Evolutionary conservation across 148 eudicot genomes (phyloP).

Genomic region (Rhododendron mucronatum): DNA sequence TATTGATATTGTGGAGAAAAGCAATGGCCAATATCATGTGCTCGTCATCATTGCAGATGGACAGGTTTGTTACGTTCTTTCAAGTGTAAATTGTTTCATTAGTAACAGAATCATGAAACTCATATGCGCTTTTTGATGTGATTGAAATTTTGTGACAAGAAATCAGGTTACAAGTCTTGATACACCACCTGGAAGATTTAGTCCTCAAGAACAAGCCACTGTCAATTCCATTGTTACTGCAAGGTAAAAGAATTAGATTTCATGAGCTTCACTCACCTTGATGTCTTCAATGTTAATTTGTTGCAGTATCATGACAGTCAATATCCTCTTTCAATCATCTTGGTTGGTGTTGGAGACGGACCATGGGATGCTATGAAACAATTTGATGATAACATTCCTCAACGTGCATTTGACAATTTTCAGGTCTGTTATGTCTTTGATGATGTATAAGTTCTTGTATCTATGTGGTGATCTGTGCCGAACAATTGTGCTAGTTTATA

Average conservation of each 20-base stretch:
- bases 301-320: constrained; percentile 29
- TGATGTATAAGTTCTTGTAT: neutral
- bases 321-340: constrained; percentile 72
- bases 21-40: constrained; percentile 73
- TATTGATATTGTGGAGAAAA: constrained; percentile 59
- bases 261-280: neutral
- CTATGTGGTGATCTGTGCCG: neutral
- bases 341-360: constrained; percentile 87
- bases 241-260: constrained; percentile 35
- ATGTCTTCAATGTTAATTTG: neutral
- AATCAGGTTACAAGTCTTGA: constrained; percentile 47
- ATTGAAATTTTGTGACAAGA: neutral
- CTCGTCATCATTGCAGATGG: constrained; percentile 81
- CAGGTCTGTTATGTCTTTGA: constrained; percentile 42
- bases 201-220: constrained; percentile 76
- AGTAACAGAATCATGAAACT: neutral
- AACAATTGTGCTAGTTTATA: neutral
- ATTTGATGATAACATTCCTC: constrained; percentile 76
- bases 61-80: constrained; percentile 37
- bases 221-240: constrained; percentile 67
- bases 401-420: constrained; percentile 78
- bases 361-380: constrained; percentile 83
- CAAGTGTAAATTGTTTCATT: neutral
- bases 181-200: constrained; percentile 47
- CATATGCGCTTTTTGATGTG: neutral